Conservation (phyloP, 139 green algal species). For the Zygnema circumcarinatum region DNA sequence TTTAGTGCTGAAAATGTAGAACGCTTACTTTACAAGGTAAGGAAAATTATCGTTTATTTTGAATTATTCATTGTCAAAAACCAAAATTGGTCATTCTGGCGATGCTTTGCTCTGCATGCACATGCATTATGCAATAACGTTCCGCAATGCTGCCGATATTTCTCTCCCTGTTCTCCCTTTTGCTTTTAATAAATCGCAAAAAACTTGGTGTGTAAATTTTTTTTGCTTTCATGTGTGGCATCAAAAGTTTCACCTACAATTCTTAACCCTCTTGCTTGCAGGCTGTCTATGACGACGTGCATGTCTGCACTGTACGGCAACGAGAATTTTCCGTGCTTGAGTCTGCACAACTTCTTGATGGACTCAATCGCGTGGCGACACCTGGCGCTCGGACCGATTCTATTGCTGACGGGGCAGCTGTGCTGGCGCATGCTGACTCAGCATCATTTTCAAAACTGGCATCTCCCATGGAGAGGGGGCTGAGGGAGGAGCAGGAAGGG, state of each 20-base stretch:
- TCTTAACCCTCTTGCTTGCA: not conserved
- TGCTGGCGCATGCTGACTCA: not conserved
- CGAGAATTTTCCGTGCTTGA: not conserved
- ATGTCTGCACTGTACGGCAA: not conserved
- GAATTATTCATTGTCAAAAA: too few species aligned
- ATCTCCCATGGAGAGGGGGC: not conserved
- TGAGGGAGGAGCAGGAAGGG: not conserved
- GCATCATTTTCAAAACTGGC: not conserved
- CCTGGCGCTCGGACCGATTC: not conserved
- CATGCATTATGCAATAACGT: not conserved
- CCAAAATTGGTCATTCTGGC: too few species aligned
- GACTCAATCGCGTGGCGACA: not conserved
- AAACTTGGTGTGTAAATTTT: too few species aligned
- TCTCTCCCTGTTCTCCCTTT: not conserved
- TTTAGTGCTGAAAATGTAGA: too few species aligned
- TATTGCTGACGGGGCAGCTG: not conserved
- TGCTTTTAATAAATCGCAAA: too few species aligned
- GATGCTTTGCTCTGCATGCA: too few species aligned
- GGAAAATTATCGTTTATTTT: too few species aligned
- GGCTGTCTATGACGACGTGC: slow-evolving; percentile 9
- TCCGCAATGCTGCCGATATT: not conserved
- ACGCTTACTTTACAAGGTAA: too few species aligned
- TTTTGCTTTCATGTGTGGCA: too few species aligned
- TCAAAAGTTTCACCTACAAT: not conserved
- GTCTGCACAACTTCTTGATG: not conserved